These are phyloP conservation scores for Phytophthora boehmeriae DNA, from an alignment of 352 stramenopile species.

Conservation along the genomic window DNA sequence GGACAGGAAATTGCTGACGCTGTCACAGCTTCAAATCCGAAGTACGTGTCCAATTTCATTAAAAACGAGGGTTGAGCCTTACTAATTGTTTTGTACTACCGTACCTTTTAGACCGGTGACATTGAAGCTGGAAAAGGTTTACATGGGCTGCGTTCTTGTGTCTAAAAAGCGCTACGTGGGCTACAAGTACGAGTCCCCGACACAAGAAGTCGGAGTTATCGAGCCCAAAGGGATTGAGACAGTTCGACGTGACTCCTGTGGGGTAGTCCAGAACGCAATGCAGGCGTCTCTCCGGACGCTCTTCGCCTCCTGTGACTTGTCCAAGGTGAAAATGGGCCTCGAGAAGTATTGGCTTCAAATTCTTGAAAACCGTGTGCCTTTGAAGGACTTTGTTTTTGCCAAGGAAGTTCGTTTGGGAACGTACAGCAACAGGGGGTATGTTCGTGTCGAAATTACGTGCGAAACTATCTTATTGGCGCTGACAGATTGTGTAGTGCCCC, in stretches of 20 bases:
- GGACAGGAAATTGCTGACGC: constrained; percentile 90
- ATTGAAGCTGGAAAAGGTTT: constrained; percentile 92
- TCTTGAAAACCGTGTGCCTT: constrained; percentile 62
- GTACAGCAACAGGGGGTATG: constrained; percentile 67
- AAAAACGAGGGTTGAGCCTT: no score
- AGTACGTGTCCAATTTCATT: constrained; percentile 39
- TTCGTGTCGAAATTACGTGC: background rate
- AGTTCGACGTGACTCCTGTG: constrained; percentile 93
- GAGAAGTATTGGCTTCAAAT: constrained; percentile 73
- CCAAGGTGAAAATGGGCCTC: constrained; percentile 64
- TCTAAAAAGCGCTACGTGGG: constrained; percentile 97
- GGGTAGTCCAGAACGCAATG: constrained; percentile 83
- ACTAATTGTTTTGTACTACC: no score
- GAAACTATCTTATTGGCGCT: constrained; percentile 2
- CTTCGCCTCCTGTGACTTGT: constrained; percentile 77
- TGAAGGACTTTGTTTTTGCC: constrained; percentile 84
- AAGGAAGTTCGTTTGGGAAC: constrained; percentile 88
- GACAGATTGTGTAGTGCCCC: constrained; percentile 54
- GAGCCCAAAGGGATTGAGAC: constrained; percentile 95
- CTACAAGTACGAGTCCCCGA: constrained; percentile 78
- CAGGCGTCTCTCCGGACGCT: constrained; percentile 61
- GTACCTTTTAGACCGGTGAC: constrained; percentile 58
- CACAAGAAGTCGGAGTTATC: constrained; percentile 56
- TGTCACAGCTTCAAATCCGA: constrained; percentile 88
- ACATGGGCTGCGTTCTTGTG: constrained; percentile 91